phyloP scores from a whole-genome alignment of 305 asterid species.

The Solanum hybrid region DNA sequence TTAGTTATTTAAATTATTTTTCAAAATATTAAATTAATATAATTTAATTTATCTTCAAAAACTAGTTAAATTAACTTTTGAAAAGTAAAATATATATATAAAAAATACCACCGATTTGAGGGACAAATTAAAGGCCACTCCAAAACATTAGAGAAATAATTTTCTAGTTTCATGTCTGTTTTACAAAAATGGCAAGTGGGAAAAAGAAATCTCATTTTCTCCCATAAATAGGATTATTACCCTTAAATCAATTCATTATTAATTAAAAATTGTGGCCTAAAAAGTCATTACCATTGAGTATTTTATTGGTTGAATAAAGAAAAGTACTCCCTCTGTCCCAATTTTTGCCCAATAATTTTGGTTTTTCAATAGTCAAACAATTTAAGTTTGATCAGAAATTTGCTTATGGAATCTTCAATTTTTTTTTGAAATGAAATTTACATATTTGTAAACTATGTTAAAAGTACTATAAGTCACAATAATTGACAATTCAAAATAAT shows the following conservation, averaged over 20 bases:
- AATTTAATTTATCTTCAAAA: not conserved
- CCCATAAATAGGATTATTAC: not conserved
- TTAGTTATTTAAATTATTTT: not conserved
- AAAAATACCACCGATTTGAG: not conserved
- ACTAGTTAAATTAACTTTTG: not conserved
- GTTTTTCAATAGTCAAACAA: accelerated
- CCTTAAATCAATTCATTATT: not conserved
- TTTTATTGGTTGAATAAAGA: not conserved
- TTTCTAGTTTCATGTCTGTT: not conserved
- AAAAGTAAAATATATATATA: not conserved
- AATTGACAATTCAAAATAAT: not conserved
- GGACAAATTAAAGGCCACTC: not conserved
- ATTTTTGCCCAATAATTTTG: too few species aligned
- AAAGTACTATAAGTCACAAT: not conserved
- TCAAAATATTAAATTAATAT: not conserved
- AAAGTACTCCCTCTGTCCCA: too few species aligned
- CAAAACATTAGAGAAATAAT: not conserved
- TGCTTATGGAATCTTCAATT: accelerated
- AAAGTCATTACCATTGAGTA: not conserved
- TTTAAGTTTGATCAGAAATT: accelerated
- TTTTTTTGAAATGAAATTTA: too few species aligned
- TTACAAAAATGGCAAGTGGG: not conserved
- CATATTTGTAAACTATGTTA: accelerated
- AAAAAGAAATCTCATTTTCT: not conserved
- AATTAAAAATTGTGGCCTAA: not conserved